These are phyloP conservation scores for Angomonas ambiguus DNA, from an alignment of 208 protist species.

Conservation along the genomic window DNA sequence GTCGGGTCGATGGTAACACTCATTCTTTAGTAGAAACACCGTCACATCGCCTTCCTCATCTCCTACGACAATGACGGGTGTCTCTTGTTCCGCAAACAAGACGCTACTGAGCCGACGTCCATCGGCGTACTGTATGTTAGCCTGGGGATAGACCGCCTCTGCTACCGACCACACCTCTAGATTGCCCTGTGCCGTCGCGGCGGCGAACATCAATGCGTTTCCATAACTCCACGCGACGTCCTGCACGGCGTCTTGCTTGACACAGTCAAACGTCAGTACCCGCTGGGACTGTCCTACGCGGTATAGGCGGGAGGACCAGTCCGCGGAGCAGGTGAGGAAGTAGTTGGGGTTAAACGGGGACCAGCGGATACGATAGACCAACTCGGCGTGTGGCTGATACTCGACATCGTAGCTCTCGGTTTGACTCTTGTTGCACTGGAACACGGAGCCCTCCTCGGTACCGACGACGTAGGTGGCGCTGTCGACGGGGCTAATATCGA, in stretches of 20 bases:
- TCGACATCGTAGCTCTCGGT: constrained; percentile 93
- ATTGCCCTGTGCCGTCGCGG: constrained; percentile 82
- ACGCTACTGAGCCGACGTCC: constrained; percentile 69
- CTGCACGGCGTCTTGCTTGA: constrained; percentile 84
- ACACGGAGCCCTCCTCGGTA: constrained; percentile 94
- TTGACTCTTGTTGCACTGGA: constrained; percentile 95
- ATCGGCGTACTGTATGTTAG: constrained; percentile 59
- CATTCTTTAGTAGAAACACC: constrained; percentile 52
- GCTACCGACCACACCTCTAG: constrained; percentile 78
- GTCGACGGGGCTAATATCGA: constrained; percentile 90
- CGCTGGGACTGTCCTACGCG: constrained; percentile 49
- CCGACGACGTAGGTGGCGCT: constrained; percentile 91
- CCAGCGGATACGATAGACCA: constrained; percentile 93
- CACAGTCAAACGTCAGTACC: constrained; percentile 80
- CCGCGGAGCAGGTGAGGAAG: constrained; percentile 94
- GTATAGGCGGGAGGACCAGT: constrained; percentile 95
- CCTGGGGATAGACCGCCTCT: constrained; percentile 67
- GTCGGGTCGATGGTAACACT: constrained; percentile 40
- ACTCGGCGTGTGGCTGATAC: constrained; percentile 90
- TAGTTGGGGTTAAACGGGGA: constrained; percentile 87
- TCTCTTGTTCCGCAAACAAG: constrained; percentile 85
- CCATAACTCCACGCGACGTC: constrained; percentile 93
- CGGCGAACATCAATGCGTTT: constrained; percentile 91
- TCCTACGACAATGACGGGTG: constrained; percentile 82
- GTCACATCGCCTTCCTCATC: constrained; percentile 88